A percentile compares a stretch with the other conserved stretches of the same genome.
These are phyloP conservation scores for Agrocybe pediades DNA, from an alignment of 768 basidiomycete species.

Conservation along the genomic window DNA sequence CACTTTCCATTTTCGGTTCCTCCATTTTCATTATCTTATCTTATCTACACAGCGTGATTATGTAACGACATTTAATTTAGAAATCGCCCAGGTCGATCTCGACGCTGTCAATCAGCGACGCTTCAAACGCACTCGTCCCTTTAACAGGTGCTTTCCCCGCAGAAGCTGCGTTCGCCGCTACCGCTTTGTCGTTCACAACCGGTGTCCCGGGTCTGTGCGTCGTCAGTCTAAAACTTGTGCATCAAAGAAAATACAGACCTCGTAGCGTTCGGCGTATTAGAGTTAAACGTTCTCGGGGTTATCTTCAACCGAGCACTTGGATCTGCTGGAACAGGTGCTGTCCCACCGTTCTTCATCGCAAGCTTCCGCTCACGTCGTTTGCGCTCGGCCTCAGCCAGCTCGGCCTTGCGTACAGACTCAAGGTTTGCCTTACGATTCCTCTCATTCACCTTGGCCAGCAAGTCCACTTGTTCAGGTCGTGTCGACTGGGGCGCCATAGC, in stretches of 20 bases:
- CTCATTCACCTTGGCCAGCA: slow-evolving; percentile 83
- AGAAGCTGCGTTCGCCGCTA: slow-evolving; percentile 11
- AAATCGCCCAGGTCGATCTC: slow-evolving; percentile 84
- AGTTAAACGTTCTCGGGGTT: slow-evolving; percentile 56
- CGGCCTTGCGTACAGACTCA: slow-evolving; percentile 79
- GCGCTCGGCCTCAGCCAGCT: slow-evolving; percentile 67
- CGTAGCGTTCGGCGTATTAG: slow-evolving; percentile 49
- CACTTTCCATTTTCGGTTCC: slow-evolving; percentile 22
- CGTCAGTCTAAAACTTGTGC: slow-evolving; percentile 2
- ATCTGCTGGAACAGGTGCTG: slow-evolving; percentile 48
- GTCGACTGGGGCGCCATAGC: slow-evolving; percentile 16
- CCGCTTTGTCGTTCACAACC: slow-evolving; percentile 31
- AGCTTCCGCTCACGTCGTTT: slow-evolving; percentile 71
- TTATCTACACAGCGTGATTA: slow-evolving; percentile 25
- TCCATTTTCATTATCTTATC: slow-evolving; percentile 21
- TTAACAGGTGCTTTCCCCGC: slow-evolving; percentile 19
- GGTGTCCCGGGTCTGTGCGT: slow-evolving; percentile 46
- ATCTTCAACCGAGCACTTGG: slow-evolving; percentile 72
- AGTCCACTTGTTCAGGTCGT: slow-evolving; percentile 36
- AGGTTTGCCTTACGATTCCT: slow-evolving; percentile 84
- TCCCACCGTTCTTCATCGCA: slow-evolving; percentile 36
- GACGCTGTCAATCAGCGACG: slow-evolving; percentile 61
- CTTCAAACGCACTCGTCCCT: slow-evolving; percentile 50
- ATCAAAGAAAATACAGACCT: slow-evolving; percentile 48
- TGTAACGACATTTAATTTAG: slow-evolving; percentile 29